A percentile compares a stretch with the other conserved stretches of the same genome.
Conservation (phyloP, 2,329 filamentous ascomycete genomes). For the Ophiosphaerella herpotricha region DNA sequence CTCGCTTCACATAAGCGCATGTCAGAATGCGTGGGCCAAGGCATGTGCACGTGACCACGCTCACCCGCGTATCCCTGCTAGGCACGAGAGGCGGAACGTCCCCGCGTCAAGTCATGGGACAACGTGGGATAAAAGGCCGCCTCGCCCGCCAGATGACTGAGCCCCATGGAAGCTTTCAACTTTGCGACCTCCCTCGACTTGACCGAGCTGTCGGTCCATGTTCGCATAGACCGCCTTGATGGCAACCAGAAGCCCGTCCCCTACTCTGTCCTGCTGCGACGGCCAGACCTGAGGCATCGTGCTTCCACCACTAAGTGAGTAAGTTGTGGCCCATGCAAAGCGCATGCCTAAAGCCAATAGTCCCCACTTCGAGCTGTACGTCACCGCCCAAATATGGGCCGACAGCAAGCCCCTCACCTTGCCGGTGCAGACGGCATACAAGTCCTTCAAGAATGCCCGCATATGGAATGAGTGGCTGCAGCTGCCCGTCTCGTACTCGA, state of each 20-base stretch:
- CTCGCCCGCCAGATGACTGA: slow-evolving; percentile 5
- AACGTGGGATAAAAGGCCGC: too few relatives aligned
- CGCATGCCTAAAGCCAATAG: slow-evolving; percentile 48
- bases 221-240: slow-evolving; percentile 74
- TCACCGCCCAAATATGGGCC: slow-evolving; percentile 92
- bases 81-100: too few relatives aligned
- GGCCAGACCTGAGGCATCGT: slow-evolving; percentile 80
- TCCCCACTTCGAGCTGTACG: slow-evolving; percentile 84
- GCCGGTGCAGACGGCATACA: slow-evolving; percentile 90
- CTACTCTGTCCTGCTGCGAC: slow-evolving; percentile 76
- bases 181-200: slow-evolving; percentile 90
- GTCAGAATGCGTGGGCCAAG: slow-evolving; percentile 22
- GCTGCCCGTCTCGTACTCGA: slow-evolving; percentile 81
- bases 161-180: slow-evolving; percentile 78
- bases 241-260: slow-evolving; percentile 75
- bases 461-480: slow-evolving; percentile 97
- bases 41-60: slow-evolving; percentile 20
- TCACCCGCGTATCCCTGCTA: slow-evolving; percentile 25
- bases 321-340: too few relatives aligned
- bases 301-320: slow-evolving; percentile 79
- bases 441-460: slow-evolving; percentile 74
- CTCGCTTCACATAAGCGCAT: slow-evolving; percentile 19
- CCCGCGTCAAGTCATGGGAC: too few relatives aligned
- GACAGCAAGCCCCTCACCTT: slow-evolving; percentile 94
- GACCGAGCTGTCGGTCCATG: slow-evolving; percentile 66